Evolutionary conservation across 2,329 filamentous ascomycete species (phyloP).

Genomic region (Coniochaeta hoffmannii): DNA sequence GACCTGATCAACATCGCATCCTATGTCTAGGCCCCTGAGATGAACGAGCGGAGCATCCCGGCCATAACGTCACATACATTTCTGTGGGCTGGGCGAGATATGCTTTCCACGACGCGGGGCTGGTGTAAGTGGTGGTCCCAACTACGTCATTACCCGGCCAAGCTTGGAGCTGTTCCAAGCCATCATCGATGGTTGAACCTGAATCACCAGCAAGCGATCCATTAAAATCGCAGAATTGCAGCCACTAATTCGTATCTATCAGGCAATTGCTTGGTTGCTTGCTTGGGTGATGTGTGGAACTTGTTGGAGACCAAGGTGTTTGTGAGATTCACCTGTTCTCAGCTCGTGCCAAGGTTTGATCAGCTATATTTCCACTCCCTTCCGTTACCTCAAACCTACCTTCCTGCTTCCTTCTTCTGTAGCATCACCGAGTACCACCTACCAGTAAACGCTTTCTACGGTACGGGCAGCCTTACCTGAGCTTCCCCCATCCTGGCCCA

Average conservation of each 20-base stretch:
- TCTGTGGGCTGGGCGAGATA: neutral
- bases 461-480: neutral
- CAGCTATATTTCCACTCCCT: neutral
- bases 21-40: neutral
- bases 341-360: conserved; percentile 1
- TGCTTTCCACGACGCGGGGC: neutral
- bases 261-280: neutral
- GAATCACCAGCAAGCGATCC: neutral
- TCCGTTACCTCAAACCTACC: neutral
- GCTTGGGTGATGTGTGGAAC: neutral
- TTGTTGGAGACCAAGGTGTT: no score
- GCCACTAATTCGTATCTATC: neutral
- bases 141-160: neutral
- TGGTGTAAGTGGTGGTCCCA: neutral
- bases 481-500: neutral
- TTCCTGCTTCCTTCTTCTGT: neutral
- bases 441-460: neutral
- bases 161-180: neutral
- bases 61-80: neutral
- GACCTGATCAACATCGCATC: neutral
- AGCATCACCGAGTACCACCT: neutral
- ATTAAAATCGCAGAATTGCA: neutral
- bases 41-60: neutral
- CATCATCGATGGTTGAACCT: neutral
- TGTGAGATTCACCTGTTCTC: neutral